These are phyloP conservation scores for Cercophora samala DNA, from an alignment of 495 filamentous ascomycete genomes.

Conservation along the genomic window DNA sequence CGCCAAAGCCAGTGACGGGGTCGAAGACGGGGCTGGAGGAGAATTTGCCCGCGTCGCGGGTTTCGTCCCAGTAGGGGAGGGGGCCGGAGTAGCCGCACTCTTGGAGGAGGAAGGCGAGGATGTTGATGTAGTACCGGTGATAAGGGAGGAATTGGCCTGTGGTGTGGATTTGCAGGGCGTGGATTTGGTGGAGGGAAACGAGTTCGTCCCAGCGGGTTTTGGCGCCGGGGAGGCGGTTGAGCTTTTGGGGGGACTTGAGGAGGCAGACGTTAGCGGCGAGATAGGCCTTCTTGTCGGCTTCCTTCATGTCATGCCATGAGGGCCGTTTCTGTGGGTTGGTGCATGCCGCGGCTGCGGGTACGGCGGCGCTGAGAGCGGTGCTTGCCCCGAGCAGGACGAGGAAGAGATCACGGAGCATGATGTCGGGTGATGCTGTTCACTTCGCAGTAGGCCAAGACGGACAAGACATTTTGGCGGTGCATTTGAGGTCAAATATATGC, in stretches of 20 bases:
- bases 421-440: not conserved
- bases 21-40: constrained; percentile 35
- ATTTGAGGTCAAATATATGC: not conserved
- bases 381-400: not conserved
- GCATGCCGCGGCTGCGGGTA: constrained; percentile 1
- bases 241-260: constrained; percentile 17
- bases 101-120: constrained; percentile 43
- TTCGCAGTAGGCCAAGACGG: not conserved
- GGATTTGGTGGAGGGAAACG: constrained; percentile 21
- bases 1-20: constrained; percentile 41
- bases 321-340: constrained; percentile 9
- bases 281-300: constrained; percentile 10
- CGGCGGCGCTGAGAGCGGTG: constrained; percentile 1
- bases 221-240: constrained; percentile 27
- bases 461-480: not conserved
- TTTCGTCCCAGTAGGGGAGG: constrained; percentile 51
- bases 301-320: constrained; percentile 8
- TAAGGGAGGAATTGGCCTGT: constrained; percentile 45
- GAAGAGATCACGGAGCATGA: constrained; percentile 3
- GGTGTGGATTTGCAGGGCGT: constrained; percentile 21
- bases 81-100: constrained; percentile 45
- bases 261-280: constrained; percentile 9
- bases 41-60: constrained; percentile 42
- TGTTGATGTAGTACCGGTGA: constrained; percentile 47
- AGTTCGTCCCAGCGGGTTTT: constrained; percentile 43